These are phyloP conservation scores for Linderniella brevidens DNA, from an alignment of 257 asterid species.

Conservation along the genomic window DNA sequence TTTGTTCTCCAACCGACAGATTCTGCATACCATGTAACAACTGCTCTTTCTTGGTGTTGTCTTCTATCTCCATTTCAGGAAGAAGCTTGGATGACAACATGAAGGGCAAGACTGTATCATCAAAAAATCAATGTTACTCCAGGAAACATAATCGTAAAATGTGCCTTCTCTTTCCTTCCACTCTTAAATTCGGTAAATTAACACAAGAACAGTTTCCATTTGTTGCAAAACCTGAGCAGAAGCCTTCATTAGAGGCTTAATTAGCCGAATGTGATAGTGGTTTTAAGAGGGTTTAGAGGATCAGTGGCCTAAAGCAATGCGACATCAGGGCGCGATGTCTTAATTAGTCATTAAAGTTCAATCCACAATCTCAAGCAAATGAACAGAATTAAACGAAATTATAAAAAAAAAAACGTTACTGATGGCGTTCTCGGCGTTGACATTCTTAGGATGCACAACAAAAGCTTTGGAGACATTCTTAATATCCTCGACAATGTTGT, in stretches of 20 bases:
- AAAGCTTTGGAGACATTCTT: constrained; percentile 93
- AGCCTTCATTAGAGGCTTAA: too few species aligned
- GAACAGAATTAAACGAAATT: not conserved
- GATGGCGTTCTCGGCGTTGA: constrained; percentile 85
- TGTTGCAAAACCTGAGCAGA: too few species aligned
- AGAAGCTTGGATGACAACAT: constrained; percentile 91
- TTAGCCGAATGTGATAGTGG: too few species aligned
- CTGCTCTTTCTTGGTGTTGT: constrained; percentile 73
- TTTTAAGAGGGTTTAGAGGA: too few species aligned
- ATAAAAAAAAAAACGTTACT: constrained; percentile 25
- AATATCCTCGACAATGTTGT: constrained; percentile 78
- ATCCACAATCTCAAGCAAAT: not conserved
- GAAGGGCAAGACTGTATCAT: constrained; percentile 72
- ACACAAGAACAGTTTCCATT: too few species aligned
- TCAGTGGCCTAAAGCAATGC: too few species aligned
- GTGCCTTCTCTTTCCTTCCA: not conserved
- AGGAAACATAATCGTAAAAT: not conserved
- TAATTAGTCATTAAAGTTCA: too few species aligned
- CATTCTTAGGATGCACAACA: constrained; percentile 89
- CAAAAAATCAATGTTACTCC: constrained; percentile 5
- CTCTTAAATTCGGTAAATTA: not conserved
- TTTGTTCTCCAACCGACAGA: constrained; percentile 60
- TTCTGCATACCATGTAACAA: constrained; percentile 74
- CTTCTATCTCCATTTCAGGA: constrained; percentile 94
- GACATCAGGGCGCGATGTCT: too few species aligned